phyloP scores from a whole-genome alignment of 1,139 yeast genomes.

The Geotrichum cucujoidarum region DNA sequence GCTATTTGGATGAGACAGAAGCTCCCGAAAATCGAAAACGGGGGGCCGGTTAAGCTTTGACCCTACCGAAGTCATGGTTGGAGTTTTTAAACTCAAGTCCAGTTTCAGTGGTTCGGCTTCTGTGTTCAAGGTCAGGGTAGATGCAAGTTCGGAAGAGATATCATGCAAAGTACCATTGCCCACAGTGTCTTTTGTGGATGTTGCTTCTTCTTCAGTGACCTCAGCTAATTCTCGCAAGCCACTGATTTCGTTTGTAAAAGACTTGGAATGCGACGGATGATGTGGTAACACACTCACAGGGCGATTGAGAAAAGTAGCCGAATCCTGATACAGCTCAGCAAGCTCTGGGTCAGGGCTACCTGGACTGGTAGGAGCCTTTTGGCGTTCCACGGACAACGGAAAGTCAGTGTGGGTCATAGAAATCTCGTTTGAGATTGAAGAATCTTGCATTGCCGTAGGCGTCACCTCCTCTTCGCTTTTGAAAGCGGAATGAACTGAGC shows the following conservation, averaged over 20 bases:
- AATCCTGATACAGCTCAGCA: conserved; percentile 33
- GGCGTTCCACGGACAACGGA: background rate
- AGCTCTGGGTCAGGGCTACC: conserved; percentile 25
- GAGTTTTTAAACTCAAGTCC: background rate
- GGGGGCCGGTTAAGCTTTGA: conserved; percentile 32
- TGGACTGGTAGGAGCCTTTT: conserved; percentile 2
- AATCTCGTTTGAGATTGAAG: background rate
- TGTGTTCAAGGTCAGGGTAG: too few relatives aligned
- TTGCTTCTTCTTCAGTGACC: background rate
- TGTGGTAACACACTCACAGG: conserved; percentile 28
- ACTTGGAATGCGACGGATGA: background rate
- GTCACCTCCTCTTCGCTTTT: background rate
- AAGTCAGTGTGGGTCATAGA: background rate
- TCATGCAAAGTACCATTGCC: too few relatives aligned
- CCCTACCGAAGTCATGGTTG: background rate
- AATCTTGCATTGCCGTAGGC: background rate
- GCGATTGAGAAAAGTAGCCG: conserved; percentile 30
- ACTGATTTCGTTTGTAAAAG: too few relatives aligned
- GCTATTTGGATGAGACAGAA: conserved; percentile 27
- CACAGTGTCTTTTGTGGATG: too few relatives aligned
- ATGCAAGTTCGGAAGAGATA: too few relatives aligned
- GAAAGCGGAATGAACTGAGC: background rate
- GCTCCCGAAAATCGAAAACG: conserved; percentile 33
- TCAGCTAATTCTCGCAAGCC: conserved; percentile 20
- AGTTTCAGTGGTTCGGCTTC: background rate